Conservation (phyloP, 163 green algal genomes). For the Picocystis sp. region DNA sequence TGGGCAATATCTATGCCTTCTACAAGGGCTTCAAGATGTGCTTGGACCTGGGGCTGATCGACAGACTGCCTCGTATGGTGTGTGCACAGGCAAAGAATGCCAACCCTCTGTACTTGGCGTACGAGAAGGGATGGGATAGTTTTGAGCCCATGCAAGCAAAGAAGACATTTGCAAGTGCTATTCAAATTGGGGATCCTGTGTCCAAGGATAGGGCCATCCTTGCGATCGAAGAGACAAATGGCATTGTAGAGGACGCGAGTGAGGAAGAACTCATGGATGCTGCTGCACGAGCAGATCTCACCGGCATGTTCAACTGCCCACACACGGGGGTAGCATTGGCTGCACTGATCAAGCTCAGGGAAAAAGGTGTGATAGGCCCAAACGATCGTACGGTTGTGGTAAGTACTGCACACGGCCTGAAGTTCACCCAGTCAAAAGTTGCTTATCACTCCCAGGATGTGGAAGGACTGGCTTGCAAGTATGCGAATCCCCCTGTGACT, state of each 20-base stretch:
- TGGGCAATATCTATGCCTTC: constrained; percentile 99
- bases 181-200: constrained; percentile 98
- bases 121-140: constrained; percentile 54
- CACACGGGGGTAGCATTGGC: constrained; percentile 94
- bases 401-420: constrained; percentile 90
- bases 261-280: constrained; percentile 99
- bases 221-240: constrained; percentile 64
- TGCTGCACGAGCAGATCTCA: constrained; percentile 80
- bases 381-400: constrained; percentile 80
- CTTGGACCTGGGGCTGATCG: constrained; percentile 77
- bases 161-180: constrained; percentile 89
- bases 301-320: constrained; percentile 99
- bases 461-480: constrained; percentile 41
- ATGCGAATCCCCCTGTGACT: constrained; percentile 79
- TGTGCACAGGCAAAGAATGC: constrained; percentile 76
- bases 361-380: constrained; percentile 63
- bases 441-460: constrained; percentile 86
- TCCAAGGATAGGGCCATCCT: constrained; percentile 90
- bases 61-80: constrained; percentile 84
- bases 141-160: constrained; percentile 82
- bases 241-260: constrained; percentile 80
- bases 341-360: constrained; percentile 90
- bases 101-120: constrained; percentile 91
- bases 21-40: constrained; percentile 99
- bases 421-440: constrained; percentile 91